Evolutionary conservation across 768 basidiomycete genomes (phyloP).

Genomic region (Collybia sp.): DNA sequence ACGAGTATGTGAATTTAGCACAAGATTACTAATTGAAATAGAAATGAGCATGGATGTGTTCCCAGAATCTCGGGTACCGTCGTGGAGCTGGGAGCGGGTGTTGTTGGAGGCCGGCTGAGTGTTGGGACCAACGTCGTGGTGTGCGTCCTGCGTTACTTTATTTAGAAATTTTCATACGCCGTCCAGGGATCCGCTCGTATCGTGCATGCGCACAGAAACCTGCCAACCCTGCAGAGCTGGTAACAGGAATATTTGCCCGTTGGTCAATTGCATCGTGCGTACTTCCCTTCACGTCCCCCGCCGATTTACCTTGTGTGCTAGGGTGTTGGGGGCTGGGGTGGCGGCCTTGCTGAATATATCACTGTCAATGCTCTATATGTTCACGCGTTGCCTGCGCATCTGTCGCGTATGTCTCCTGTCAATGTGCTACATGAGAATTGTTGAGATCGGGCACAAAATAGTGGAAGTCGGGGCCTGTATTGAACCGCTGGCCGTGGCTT

Average conservation of each 20-base stretch:
- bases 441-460: conserved; percentile 6
- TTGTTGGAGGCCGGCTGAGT: conserved; percentile 26
- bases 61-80: conserved; percentile 30
- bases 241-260: conserved; percentile 27
- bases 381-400: conserved; percentile 30
- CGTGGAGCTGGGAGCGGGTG: conserved; percentile 25
- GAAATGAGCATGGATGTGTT: not conserved
- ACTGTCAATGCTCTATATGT: conserved; percentile 27
- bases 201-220: conserved; percentile 25
- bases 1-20: conserved; percentile 28
- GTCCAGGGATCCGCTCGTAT: conserved; percentile 36
- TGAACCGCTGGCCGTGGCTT: conserved; percentile 43
- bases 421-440: not conserved
- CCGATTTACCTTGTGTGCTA: conserved; percentile 8
- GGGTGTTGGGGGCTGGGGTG: conserved; percentile 34
- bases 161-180: not conserved
- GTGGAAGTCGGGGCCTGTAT: conserved; percentile 44
- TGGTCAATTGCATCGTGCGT: conserved; percentile 30
- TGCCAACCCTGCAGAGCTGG: conserved; percentile 30
- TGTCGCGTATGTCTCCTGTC: conserved; percentile 25
- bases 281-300: not conserved
- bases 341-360: conserved; percentile 41
- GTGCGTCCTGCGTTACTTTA: conserved; percentile 14
- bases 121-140: conserved; percentile 28
- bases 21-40: not conserved